Base-by-base conservation (phyloP, 495 filamentous ascomycete genomes). In the Astrothelium subdiscretum region DNA sequence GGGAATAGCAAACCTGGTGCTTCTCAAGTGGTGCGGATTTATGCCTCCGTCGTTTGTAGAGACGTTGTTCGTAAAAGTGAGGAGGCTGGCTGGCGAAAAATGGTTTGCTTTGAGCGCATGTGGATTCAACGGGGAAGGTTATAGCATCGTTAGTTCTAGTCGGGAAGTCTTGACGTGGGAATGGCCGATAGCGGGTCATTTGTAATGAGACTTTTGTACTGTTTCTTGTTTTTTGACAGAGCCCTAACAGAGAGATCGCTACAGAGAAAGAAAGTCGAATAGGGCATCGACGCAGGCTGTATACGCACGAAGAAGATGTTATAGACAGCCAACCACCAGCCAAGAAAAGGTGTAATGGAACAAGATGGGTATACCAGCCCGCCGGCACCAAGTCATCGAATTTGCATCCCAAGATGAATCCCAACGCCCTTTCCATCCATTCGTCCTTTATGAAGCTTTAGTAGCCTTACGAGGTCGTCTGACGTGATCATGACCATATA, bases 1-100 rank as follows among this genome's bases (percentile, higher is more conserved):
- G 59, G 31, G 58, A 3, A 60, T 26, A 15, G 32, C 44, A 57
- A 58, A 68, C 48, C 65, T 76, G 18, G 66, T 69, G 18, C 51
- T 57, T 2, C 31, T 75, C 35, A 63, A 66, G 26, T 76, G 73
- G 73, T 66, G 66, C 24, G 73, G 73, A 12, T 72, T 76, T 58
- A 68, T 71, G 32, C 57, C 70, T 15, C 57, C 69, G 12, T 51
- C 48, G 26, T 73, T 70, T 61, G 57, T 74, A 2, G 27, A 54
- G n/a, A 52, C 60, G n/a, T 22, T 76, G 27, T 69, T 66, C 63
- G 59, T 71, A 35, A 31, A 64, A n/a, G 60, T 62, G n/a, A 57
- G 66, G 48, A 72, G 66, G 52, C 26, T 60, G 5, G 58, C 58
- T 5, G 63, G 64, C 15, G 67, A 73, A 42, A 40, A 57, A 29